A percentile compares a stretch with the other conserved stretches of the same genome.
Evolutionary conservation across 345 rosid genomes (phyloP).

Genomic region (Kandelia obovata): DNA sequence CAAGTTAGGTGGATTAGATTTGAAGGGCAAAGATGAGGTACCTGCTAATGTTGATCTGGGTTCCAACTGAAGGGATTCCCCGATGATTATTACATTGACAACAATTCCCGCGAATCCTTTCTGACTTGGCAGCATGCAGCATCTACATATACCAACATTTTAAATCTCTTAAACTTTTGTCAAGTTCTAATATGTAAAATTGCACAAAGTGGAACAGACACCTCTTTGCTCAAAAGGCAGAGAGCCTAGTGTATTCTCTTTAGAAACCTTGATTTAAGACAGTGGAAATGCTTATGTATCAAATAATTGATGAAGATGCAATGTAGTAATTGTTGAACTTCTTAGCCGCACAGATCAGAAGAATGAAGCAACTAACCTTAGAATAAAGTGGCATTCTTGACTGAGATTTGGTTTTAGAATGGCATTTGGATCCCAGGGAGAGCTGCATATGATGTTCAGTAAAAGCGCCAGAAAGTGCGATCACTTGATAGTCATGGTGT

Average conservation of each 20-base stretch:
- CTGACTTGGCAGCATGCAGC: constrained; percentile 14
- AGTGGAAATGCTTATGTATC: constrained; percentile 6
- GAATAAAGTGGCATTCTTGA: constrained; percentile 19
- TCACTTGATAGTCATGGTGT: neutral
- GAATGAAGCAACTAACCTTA: constrained; percentile 29
- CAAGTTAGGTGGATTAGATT: no score
- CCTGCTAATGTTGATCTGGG: constrained; percentile 25
- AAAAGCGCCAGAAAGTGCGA: constrained; percentile 5
- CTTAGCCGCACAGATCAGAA: neutral
- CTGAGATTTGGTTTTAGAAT: constrained; percentile 18
- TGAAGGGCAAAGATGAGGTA: constrained; percentile 2
- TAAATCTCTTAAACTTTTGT: neutral
- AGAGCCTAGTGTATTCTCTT: constrained; percentile 37
- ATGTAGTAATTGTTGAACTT: neutral
- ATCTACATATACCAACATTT: constrained; percentile 15
- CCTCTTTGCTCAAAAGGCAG: constrained; percentile 30
- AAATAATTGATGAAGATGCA: neutral
- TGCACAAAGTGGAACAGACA: neutral
- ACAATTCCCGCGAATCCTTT: constrained; percentile 17
- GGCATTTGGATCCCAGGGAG: constrained; percentile 34
- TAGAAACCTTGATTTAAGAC: constrained; percentile 29
- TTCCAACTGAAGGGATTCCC: constrained; percentile 15
- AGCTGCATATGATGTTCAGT: constrained; percentile 33
- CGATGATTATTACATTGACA: constrained; percentile 26
- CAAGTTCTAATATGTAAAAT: neutral